Percentiles rank a stretch among this genome's conserved stretches.
phyloP scores from a whole-genome alignment of 176 grass and related monocot genomes.

The Oryza brachyantha region DNA sequence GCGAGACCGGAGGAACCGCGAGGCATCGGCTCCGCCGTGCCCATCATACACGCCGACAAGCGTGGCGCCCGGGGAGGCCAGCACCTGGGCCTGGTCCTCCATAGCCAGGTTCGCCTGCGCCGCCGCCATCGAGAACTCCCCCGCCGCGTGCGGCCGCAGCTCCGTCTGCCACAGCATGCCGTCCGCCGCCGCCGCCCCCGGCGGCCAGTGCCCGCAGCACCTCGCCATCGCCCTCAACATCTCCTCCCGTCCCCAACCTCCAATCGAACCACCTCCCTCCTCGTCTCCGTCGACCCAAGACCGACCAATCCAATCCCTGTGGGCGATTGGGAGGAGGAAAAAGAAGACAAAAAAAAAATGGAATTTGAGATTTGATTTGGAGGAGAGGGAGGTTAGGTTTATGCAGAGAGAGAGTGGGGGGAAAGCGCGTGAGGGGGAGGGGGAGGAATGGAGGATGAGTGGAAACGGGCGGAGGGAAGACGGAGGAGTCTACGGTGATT shows the following conservation, averaged over 20 bases:
- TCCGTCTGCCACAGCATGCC: slow-evolving; percentile 82
- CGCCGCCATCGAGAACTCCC: slow-evolving; percentile 94
- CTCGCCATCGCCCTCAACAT: slow-evolving; percentile 52
- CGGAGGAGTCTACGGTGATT: slow-evolving; percentile 36
- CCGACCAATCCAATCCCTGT: background rate
- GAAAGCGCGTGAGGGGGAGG: slow-evolving; percentile 24
- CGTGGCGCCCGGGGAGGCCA: slow-evolving; percentile 65
- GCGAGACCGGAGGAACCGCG: slow-evolving; percentile 61
- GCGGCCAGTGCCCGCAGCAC: slow-evolving; percentile 62
- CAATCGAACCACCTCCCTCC: too few relatives aligned
- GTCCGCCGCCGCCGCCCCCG: slow-evolving; percentile 55
- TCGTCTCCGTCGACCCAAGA: background rate
- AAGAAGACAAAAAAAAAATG: too few relatives aligned
- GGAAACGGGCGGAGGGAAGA: background rate
- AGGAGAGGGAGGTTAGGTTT: slow-evolving; percentile 39
- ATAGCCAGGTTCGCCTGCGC: slow-evolving; percentile 74
- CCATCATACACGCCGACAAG: slow-evolving; percentile 82
- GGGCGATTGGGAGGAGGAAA: slow-evolving; percentile 1
- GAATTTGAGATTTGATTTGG: background rate
- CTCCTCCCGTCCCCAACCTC: slow-evolving; percentile 19
- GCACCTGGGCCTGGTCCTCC: slow-evolving; percentile 94
- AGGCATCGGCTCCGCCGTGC: slow-evolving; percentile 74
- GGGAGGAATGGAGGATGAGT: background rate
- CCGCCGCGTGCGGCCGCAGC: slow-evolving; percentile 71
- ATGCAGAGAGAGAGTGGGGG: background rate